A percentile compares a stretch with the other conserved stretches of the same genome.
phyloP scores from a whole-genome alignment of 257 asterid species.

The Solanum virginianum region DNA sequence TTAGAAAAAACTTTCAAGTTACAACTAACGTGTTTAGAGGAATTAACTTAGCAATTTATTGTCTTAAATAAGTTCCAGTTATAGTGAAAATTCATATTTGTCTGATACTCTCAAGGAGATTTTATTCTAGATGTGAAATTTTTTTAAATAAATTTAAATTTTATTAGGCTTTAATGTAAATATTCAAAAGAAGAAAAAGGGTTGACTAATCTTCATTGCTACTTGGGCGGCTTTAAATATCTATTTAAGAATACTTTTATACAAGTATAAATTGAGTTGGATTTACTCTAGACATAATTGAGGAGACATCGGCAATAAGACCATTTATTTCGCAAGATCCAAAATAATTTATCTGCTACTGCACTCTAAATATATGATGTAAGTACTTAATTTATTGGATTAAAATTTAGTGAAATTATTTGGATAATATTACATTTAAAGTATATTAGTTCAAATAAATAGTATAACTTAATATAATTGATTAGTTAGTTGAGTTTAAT shows the following conservation, averaged over 20 bases:
- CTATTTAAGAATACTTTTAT: background rate
- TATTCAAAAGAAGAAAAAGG: rapidly evolving
- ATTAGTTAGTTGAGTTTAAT: background rate
- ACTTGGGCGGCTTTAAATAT: background rate
- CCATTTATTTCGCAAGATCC: background rate
- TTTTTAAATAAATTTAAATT: background rate
- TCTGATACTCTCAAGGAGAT: background rate
- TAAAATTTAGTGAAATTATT: background rate
- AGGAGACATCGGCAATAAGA: background rate
- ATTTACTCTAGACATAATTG: background rate
- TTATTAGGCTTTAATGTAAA: background rate
- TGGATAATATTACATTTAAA: background rate
- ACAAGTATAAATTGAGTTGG: background rate
- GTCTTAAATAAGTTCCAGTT: background rate
- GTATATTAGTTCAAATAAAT: background rate
- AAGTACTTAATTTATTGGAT: background rate
- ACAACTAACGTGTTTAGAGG: background rate
- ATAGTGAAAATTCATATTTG: background rate
- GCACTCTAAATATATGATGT: background rate
- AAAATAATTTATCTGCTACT: background rate
- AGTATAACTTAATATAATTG: background rate
- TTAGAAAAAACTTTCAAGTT: background rate
- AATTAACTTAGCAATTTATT: background rate
- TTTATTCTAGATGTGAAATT: background rate
- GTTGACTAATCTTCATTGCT: background rate